Evolutionary conservation across 176 grass and related monocot genomes (phyloP).

Genomic region (Avena eriantha): DNA sequence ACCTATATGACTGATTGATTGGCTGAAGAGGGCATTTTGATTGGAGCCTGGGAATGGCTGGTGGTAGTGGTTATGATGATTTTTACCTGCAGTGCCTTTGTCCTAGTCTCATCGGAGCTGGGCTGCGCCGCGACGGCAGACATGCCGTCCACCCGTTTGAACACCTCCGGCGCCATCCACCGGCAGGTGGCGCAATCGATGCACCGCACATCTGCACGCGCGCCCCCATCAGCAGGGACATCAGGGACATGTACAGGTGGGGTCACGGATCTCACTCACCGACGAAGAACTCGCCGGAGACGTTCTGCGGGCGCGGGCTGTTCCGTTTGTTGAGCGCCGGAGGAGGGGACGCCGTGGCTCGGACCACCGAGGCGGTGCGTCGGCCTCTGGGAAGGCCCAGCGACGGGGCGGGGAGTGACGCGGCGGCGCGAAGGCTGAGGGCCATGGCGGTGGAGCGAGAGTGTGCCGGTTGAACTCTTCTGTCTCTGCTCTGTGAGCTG

Average conservation of each 20-base stretch:
- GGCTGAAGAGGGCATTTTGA: neutral
- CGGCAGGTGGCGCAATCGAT: conserved; percentile 95
- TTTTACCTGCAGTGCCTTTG: conserved; percentile 71
- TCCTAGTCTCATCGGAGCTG: conserved; percentile 57
- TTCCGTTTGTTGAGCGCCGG: conserved; percentile 8
- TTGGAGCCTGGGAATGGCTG: neutral
- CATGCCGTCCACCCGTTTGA: conserved; percentile 61
- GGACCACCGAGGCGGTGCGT: neutral
- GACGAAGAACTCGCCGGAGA: conserved; percentile 71
- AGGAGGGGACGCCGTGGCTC: conserved; percentile 15
- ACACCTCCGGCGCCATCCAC: conserved; percentile 95
- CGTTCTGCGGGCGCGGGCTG: conserved; percentile 60
- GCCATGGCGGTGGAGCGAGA: conserved; percentile 24
- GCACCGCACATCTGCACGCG: conserved; percentile 65
- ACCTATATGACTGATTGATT: neutral
- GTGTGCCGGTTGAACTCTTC: neutral
- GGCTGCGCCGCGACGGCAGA: conserved; percentile 74
- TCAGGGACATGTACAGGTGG: neutral
- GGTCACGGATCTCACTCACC: conserved; percentile 56
- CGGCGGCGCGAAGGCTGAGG: conserved; percentile 12
- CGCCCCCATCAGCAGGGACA: neutral
- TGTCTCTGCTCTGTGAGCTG: neutral
- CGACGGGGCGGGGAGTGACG: neutral
- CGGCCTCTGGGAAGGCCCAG: neutral
- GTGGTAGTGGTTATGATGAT: neutral